Evolutionary conservation across 2,329 filamentous ascomycete genomes (phyloP).

Genomic region (Fusarium multiceps): DNA sequence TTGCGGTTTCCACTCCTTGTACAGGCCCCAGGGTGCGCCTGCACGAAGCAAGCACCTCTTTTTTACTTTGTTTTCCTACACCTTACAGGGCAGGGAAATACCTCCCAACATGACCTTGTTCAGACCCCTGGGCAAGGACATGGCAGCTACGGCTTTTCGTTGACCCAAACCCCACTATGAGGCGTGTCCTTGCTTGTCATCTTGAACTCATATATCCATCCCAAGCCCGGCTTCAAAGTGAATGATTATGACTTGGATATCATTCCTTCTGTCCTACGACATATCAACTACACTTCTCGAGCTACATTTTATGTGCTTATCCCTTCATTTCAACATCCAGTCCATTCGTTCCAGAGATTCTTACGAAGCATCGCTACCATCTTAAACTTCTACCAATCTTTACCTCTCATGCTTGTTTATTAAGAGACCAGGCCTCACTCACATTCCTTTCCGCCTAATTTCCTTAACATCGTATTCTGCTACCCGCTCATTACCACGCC

Average conservation of each 20-base stretch:
- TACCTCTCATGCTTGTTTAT: neutral
- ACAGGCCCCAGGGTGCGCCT: constrained; percentile 38
- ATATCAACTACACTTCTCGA: constrained; percentile 15
- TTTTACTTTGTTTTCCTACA: constrained; percentile 55
- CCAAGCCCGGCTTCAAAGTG: constrained; percentile 31
- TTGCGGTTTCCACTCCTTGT: constrained; percentile 38
- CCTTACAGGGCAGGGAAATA: constrained; percentile 35
- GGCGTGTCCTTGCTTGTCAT: constrained; percentile 30
- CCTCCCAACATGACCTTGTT: constrained; percentile 36
- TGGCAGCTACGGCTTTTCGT: constrained; percentile 38
- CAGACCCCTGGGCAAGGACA: constrained; percentile 42
- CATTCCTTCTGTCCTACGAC: constrained; percentile 19
- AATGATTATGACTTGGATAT: constrained; percentile 12
- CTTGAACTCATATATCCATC: constrained; percentile 45
- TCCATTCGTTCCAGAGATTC: constrained; percentile 12
- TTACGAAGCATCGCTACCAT: constrained; percentile 2
- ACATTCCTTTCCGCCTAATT: constrained; percentile 25
- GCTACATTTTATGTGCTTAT: constrained; percentile 19
- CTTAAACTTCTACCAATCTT: constrained; percentile 2
- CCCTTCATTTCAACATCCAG: constrained; percentile 16
- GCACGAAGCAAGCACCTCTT: constrained; percentile 32
- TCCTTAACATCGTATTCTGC: constrained; percentile 17
- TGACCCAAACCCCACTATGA: constrained; percentile 37
- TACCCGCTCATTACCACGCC: constrained; percentile 11
- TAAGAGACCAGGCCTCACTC: constrained; percentile 14